These are phyloP conservation scores for Lithocarpus polystachyus DNA, from an alignment of 306 rosid species.

Conservation along the genomic window DNA sequence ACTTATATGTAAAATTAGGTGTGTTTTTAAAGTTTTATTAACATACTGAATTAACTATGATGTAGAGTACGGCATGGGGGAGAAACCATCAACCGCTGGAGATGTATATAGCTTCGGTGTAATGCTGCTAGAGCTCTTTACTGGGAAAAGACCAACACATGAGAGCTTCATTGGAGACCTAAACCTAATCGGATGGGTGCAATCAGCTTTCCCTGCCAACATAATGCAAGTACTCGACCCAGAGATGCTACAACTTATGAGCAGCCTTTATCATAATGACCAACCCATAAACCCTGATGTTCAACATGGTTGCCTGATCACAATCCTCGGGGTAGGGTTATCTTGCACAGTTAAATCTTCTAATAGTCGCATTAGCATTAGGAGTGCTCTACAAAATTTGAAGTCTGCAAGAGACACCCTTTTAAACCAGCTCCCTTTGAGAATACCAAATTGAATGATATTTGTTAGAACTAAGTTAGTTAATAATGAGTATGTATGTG, in stretches of 20 bases:
- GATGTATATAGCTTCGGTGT: constrained; percentile 78
- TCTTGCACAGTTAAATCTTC: constrained; percentile 46
- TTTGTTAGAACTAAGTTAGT: too few relatives aligned
- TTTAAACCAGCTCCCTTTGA: background rate
- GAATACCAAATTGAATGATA: background rate
- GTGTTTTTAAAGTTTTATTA: background rate
- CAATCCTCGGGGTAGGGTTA: constrained; percentile 45
- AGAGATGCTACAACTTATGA: constrained; percentile 19
- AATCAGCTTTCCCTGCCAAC: constrained; percentile 39
- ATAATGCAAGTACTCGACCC: constrained; percentile 39
- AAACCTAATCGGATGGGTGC: constrained; percentile 49
- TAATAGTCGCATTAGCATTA: constrained; percentile 48
- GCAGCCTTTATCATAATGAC: constrained; percentile 4
- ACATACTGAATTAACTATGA: background rate
- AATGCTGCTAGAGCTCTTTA: constrained; percentile 54
- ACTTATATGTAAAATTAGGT: background rate
- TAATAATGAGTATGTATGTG: too few relatives aligned
- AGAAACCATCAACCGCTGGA: constrained; percentile 53
- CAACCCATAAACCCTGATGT: constrained; percentile 14
- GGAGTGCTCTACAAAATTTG: constrained; percentile 43
- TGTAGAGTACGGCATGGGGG: constrained; percentile 71
- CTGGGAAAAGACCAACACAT: constrained; percentile 58
- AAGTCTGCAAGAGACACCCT: constrained; percentile 37
- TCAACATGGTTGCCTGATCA: constrained; percentile 30
- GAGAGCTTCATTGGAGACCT: constrained; percentile 47